Evolutionary conservation across 495 filamentous ascomycete species (phyloP).

Genomic region (Penicillium bovifimosum): DNA sequence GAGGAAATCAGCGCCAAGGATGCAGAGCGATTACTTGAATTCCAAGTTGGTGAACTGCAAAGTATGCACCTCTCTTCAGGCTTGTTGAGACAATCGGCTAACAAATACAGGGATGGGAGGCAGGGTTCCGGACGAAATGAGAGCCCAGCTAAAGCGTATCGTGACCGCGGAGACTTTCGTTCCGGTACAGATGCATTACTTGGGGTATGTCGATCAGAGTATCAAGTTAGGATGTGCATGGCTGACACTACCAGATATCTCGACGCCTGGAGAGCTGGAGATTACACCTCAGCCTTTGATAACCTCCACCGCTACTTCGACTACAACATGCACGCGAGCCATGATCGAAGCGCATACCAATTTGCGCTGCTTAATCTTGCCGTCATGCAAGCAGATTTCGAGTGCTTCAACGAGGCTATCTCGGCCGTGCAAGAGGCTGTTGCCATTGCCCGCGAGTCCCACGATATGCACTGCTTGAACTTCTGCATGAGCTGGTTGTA

Average conservation of each 20-base stretch:
- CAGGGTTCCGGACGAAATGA: conserved; percentile 65
- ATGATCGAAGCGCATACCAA: conserved; percentile 84
- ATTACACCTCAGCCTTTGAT: conserved; percentile 85
- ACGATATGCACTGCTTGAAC: conserved; percentile 87
- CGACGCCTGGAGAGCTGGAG: conserved; percentile 85
- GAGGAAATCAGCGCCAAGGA: conserved; percentile 67
- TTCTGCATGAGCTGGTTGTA: conserved; percentile 97
- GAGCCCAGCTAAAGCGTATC: conserved; percentile 57
- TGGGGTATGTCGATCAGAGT: conserved; percentile 46
- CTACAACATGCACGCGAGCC: conserved; percentile 80
- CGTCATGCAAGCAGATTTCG: conserved; percentile 92
- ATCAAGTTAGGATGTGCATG: background rate
- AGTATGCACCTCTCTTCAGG: conserved; percentile 45
- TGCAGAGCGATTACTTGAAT: conserved; percentile 76
- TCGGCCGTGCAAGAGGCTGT: conserved; percentile 91
- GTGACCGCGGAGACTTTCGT: conserved; percentile 58
- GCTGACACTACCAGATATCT: conserved; percentile 54
- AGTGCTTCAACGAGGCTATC: conserved; percentile 84
- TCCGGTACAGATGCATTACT: conserved; percentile 71
- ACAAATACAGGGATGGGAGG: conserved; percentile 52
- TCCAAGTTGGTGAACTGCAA: conserved; percentile 81
- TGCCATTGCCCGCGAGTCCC: conserved; percentile 82
- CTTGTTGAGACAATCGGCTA: conserved; percentile 15
- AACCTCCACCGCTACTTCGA: conserved; percentile 94
- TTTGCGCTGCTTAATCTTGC: conserved; percentile 94